phyloP scores from a whole-genome alignment of 306 rosid genomes.

The Senna tora region DNA sequence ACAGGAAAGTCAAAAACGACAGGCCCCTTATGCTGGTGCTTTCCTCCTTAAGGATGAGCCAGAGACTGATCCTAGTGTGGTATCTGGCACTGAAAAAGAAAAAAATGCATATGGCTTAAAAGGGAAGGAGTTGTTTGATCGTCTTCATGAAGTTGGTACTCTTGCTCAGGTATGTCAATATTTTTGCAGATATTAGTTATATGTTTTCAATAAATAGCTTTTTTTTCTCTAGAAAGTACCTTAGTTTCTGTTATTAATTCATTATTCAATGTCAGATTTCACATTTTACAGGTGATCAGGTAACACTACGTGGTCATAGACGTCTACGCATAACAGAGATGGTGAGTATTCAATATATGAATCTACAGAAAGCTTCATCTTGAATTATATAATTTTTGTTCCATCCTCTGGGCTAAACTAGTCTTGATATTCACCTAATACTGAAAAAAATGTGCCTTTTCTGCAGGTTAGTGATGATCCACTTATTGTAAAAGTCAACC shows the following conservation, averaged over 20 bases:
- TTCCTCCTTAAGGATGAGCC: slow-evolving; percentile 92
- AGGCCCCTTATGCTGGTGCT: slow-evolving; percentile 98
- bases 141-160: slow-evolving; percentile 96
- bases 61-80: slow-evolving; percentile 71
- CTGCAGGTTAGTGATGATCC: slow-evolving; percentile 84
- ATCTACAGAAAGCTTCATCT: slow-evolving; percentile 2
- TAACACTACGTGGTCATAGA: slow-evolving; percentile 87
- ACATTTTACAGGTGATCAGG: slow-evolving; percentile 88
- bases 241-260: slow-evolving; percentile 1
- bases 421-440: slow-evolving; percentile 16
- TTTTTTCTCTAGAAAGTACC: background rate
- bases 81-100: slow-evolving; percentile 73
- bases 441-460: slow-evolving; percentile 34
- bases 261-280: slow-evolving; percentile 64
- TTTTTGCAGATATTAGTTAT: slow-evolving; percentile 16
- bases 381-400: slow-evolving; percentile 19
- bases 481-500: slow-evolving; percentile 93
- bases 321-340: slow-evolving; percentile 88
- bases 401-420: slow-evolving; percentile 14
- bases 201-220: slow-evolving; percentile 16
- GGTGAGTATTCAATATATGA: slow-evolving; percentile 55
- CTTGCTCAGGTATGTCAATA: slow-evolving; percentile 81
- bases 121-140: slow-evolving; percentile 81
- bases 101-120: slow-evolving; percentile 65
- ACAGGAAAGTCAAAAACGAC: slow-evolving; percentile 84